Base-by-base conservation (phyloP, 1,284 basidiomycete genomes). In the Pholiota adiposa region DNA sequence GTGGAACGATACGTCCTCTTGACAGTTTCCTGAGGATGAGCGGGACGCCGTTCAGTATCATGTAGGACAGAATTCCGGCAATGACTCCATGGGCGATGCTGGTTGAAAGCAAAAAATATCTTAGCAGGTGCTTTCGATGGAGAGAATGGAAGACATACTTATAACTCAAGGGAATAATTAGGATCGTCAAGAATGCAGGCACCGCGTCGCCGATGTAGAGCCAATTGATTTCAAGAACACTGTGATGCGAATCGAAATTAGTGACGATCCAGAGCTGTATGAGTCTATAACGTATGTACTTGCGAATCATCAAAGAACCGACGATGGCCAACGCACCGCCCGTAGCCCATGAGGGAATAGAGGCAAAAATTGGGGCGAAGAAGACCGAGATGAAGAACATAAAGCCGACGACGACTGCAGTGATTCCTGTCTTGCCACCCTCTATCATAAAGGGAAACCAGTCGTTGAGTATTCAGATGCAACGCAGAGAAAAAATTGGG, bases 71-170 rank as follows among this genome's bases (percentile, higher is more conserved):
- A 62, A 95, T 81, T 54, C 93, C 93, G 0, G 89, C 89, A 63
- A 96, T 94, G 69, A 96, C 88, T 66, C 93, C 94, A 73, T 96
- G 94, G 25, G 93, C 92, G 71, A 96, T 94, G 81, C 89, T 92
- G 41, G 19, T n/a, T 65, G 19, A 73, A 51, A 73, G 68, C 60
- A 29, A 21, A 23, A 16, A 23, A 34, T 44, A 34, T 6, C 6
- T 54, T 11, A 21, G 6, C 54, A 4, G 49, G n/a, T 50, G 14
- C n/a, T n/a, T n/a, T n/a, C 51, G 38, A 55, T 33, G 27, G 36
- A 7, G 23, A 43, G 8, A 21, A 46, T 31, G 4, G 1, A 31
- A 34, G 16, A 76, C 82, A 59, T 58, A 90, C 88, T 92, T 90
- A 82, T 88, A 93, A 8, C 90, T 87, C 58, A 93, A 73, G 61